phyloP scores from a whole-genome alignment of 1,284 basidiomycete genomes.

The Apiotrichum domesticum region DNA sequence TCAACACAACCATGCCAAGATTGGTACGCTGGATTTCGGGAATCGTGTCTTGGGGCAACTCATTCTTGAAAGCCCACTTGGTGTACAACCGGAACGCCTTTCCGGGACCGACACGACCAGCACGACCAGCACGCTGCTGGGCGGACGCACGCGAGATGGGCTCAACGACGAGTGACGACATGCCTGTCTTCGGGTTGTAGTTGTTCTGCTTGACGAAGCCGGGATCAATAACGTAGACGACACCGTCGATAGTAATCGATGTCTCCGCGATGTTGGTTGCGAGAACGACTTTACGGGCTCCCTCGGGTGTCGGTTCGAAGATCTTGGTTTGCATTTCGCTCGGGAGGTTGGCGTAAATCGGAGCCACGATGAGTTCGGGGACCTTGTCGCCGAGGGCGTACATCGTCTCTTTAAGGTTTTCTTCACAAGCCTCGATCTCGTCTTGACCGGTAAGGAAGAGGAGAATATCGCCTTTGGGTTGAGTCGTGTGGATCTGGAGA shows the following conservation, averaged over 20 bases:
- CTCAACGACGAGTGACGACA: slow-evolving; percentile 89
- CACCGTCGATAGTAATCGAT: slow-evolving; percentile 94
- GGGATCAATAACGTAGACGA: slow-evolving; percentile 96
- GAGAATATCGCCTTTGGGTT: slow-evolving; percentile 95
- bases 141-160: slow-evolving; percentile 95
- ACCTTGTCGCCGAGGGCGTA: slow-evolving; percentile 94
- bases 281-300: slow-evolving; percentile 91
- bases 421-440: slow-evolving; percentile 95
- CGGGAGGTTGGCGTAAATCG: slow-evolving; percentile 96
- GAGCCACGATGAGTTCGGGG: slow-evolving; percentile 87
- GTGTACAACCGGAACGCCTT: slow-evolving; percentile 83
- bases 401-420: slow-evolving; percentile 92
- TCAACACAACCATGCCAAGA: slow-evolving; percentile 52
- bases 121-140: slow-evolving; percentile 92
- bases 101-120: slow-evolving; percentile 95
- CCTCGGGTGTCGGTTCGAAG: slow-evolving; percentile 95
- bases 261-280: slow-evolving; percentile 99
- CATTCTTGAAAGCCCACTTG: slow-evolving; percentile 60
- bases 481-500: slow-evolving; percentile 98
- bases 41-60: slow-evolving; percentile 57
- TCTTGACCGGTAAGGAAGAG: slow-evolving; percentile 99
- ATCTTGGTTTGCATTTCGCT: slow-evolving; percentile 99
- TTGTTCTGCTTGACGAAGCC: slow-evolving; percentile 98
- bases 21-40: slow-evolving; percentile 54
- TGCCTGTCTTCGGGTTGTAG: slow-evolving; percentile 92